A percentile compares a stretch with the other conserved stretches of the same genome.
These are phyloP conservation scores for Gonium pectorale DNA, from an alignment of 139 green algal genomes.

Conservation along the genomic window DNA sequence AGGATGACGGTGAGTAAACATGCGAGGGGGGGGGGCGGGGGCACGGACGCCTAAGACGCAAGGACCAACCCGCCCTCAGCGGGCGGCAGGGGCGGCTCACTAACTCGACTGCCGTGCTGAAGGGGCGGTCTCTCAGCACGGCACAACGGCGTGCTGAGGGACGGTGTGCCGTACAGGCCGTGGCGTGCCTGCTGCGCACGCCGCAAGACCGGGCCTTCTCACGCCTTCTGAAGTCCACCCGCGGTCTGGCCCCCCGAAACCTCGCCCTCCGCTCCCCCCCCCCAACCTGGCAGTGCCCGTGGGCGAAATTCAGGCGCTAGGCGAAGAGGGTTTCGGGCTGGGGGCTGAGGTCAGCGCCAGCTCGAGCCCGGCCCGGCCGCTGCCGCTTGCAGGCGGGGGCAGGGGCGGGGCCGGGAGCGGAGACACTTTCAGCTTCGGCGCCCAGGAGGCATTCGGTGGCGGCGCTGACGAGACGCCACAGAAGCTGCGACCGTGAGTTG, in stretches of 20 bases:
- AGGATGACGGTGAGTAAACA: constrained; percentile 7
- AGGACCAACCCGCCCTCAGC: not conserved
- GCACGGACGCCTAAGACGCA: not conserved
- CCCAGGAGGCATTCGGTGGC: not conserved
- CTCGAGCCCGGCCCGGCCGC: not conserved
- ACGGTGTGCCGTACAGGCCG: not conserved
- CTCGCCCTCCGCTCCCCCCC: not conserved
- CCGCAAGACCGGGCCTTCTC: not conserved
- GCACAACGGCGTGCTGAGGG: not conserved
- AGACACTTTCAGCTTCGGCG: constrained; percentile 17
- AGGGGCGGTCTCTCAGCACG: not conserved
- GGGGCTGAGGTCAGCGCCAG: not conserved
- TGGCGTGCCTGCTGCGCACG: not conserved
- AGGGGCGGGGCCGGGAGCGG: not conserved
- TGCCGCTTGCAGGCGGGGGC: not conserved
- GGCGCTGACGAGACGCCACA: not conserved
- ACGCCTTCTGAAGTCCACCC: not conserved
- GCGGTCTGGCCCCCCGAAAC: not conserved
- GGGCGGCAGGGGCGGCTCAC: not conserved
- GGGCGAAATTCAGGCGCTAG: constrained; percentile 6
- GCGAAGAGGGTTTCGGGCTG: constrained; percentile 27
- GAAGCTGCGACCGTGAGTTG: constrained; percentile 16
- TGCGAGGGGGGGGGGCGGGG: not conserved
- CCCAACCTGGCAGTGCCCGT: not conserved
- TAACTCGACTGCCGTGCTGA: not conserved